Evolutionary conservation across 2,329 filamentous ascomycete species (phyloP).

Genomic region (Lecanicillium sp.): DNA sequence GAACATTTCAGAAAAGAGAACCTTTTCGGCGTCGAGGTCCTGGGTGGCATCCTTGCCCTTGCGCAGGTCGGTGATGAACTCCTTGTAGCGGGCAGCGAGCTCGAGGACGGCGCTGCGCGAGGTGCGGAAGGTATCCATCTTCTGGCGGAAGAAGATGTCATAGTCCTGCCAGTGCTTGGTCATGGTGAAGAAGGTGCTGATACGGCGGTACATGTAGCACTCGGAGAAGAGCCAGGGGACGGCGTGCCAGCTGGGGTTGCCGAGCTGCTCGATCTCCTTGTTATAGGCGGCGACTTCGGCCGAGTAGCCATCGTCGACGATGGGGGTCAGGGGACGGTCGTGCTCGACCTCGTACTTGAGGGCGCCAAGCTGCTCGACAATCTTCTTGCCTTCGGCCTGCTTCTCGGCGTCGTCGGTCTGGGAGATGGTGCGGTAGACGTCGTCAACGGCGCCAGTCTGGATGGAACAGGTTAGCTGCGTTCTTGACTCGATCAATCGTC

Average conservation of each 20-base stretch:
- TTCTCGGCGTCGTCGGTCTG: slow-evolving; percentile 53
- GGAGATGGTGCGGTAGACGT: slow-evolving; percentile 70
- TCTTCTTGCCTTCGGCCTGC: slow-evolving; percentile 72
- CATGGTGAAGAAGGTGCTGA: slow-evolving; percentile 68
- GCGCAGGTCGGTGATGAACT: slow-evolving; percentile 60
- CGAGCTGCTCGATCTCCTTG: slow-evolving; percentile 67
- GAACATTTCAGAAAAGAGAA: slow-evolving; percentile 86
- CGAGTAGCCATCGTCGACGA: slow-evolving; percentile 65
- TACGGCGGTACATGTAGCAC: slow-evolving; percentile 86
- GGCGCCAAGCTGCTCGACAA: slow-evolving; percentile 68
- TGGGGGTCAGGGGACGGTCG: slow-evolving; percentile 67
- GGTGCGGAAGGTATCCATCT: slow-evolving; percentile 85
- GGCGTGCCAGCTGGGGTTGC: slow-evolving; percentile 71
- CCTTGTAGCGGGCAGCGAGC: slow-evolving; percentile 68
- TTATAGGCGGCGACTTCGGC: slow-evolving; percentile 86
- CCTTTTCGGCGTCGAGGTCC: slow-evolving; percentile 60
- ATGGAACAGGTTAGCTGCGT: neutral
- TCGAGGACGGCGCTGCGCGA: slow-evolving; percentile 81
- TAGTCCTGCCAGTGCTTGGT: slow-evolving; percentile 82
- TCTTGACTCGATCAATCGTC: neutral
- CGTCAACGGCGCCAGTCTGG: slow-evolving; percentile 87
- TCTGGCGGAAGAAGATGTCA: slow-evolving; percentile 83
- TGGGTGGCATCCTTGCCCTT: slow-evolving; percentile 40
- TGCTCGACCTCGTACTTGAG: slow-evolving; percentile 96
- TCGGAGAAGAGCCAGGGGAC: slow-evolving; percentile 86